These are phyloP conservation scores for Cynara cardunculus DNA, from an alignment of 129 eudicot species.

Conservation along the genomic window DNA sequence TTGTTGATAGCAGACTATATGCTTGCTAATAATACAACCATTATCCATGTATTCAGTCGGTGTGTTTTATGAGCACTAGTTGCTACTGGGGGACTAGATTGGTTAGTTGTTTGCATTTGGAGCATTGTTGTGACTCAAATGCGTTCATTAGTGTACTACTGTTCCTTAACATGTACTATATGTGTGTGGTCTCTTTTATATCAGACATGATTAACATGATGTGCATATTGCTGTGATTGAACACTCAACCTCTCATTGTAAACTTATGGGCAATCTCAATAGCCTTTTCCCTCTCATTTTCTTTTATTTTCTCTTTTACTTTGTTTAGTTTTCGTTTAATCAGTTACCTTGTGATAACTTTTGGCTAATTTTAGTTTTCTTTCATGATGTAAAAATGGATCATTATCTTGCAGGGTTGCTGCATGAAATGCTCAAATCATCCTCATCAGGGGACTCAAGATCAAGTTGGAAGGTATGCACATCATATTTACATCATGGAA, in stretches of 20 bases:
- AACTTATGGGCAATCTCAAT: not conserved
- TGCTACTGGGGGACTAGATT: not conserved
- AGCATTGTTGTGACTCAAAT: not conserved
- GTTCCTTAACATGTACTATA: too few species aligned
- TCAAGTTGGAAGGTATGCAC: constrained; percentile 78
- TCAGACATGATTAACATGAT: not conserved
- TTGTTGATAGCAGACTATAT: not conserved
- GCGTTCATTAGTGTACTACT: not conserved
- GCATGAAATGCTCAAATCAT: constrained; percentile 73
- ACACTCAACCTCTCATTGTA: not conserved
- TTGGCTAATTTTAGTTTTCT: not conserved
- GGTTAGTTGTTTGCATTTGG: not conserved
- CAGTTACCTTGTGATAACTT: not conserved
- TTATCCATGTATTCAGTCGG: not conserved
- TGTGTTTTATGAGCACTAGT: not conserved
- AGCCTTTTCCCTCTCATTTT: not conserved
- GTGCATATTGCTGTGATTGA: not conserved
- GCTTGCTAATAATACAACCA: not conserved
- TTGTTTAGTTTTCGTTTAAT: not conserved
- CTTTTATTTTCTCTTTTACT: not conserved
- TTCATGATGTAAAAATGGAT: constrained; percentile 11
- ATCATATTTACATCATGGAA: not conserved
- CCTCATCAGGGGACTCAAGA: constrained; percentile 59
- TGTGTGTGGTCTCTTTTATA: not conserved
- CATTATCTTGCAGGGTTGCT: constrained; percentile 52